phyloP scores from a whole-genome alignment of 306 rosid genomes.

The Ziziphus jujuba region DNA sequence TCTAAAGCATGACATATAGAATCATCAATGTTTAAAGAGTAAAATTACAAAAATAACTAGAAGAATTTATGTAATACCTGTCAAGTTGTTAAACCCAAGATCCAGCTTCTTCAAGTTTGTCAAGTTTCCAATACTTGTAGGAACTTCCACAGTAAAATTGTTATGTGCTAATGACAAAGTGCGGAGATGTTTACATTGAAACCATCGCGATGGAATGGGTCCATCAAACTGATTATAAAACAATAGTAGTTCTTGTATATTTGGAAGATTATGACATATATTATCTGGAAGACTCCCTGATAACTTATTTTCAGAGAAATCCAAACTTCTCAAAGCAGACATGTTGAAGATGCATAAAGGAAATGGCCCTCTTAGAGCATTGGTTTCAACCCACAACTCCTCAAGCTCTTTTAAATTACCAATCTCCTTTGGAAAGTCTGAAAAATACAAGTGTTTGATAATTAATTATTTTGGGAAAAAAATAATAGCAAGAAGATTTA shows the following conservation, averaged over 20 bases:
- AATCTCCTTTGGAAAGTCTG: slow-evolving; percentile 17
- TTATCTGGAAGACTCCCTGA: slow-evolving; percentile 10
- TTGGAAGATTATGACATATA: slow-evolving; percentile 10
- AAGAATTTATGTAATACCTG: not conserved
- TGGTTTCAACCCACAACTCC: not conserved
- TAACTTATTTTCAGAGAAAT: not conserved
- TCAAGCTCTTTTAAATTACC: not conserved
- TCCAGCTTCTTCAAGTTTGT: not conserved
- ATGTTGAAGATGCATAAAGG: not conserved
- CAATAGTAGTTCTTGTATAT: not conserved
- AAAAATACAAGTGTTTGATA: not conserved
- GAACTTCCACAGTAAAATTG: slow-evolving; percentile 8
- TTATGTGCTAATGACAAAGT: not conserved
- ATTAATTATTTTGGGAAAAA: too few species aligned
- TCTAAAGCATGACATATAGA: too few species aligned
- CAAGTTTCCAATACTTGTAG: not conserved
- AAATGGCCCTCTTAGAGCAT: slow-evolving; percentile 4
- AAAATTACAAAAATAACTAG: too few species aligned
- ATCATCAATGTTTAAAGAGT: too few species aligned
- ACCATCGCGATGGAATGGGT: slow-evolving; percentile 14
- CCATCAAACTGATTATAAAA: not conserved
- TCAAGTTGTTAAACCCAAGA: slow-evolving; percentile 3
- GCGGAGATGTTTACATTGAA: not conserved
- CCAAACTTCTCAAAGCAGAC: not conserved
- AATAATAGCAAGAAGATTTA: too few species aligned